Evolutionary conservation across 352 stramenopile species (phyloP).

Genomic region (Phytopythium sindhum): DNA sequence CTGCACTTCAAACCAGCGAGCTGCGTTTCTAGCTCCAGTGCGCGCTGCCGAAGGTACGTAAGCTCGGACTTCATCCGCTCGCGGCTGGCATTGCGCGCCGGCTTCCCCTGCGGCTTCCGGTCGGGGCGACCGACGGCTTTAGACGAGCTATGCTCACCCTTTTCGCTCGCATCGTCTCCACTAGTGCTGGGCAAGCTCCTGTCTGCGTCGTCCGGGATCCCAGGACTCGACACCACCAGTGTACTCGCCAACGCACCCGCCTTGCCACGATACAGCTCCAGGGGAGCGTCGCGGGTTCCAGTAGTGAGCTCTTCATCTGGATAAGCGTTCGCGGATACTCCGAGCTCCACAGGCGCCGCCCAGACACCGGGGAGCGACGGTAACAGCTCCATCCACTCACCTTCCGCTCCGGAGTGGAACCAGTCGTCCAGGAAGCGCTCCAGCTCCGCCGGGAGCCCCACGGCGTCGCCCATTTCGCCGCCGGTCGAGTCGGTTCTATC

Average conservation of each 20-base stretch:
- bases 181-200: background rate
- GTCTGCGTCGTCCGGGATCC: background rate
- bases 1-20: conserved; percentile 6
- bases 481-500: background rate
- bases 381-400: background rate
- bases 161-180: background rate
- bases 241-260: background rate
- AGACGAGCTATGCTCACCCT: background rate
- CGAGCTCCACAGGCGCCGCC: background rate
- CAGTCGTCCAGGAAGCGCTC: conserved; percentile 1
- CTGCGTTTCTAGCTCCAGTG: conserved; percentile 16
- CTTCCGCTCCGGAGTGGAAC: background rate
- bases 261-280: background rate
- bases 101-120: background rate
- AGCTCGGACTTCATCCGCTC: conserved; percentile 22
- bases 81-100: conserved; percentile 12
- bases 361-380: background rate
- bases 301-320: background rate
- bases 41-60: conserved; percentile 16
- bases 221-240: background rate
- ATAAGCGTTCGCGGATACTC: no score
- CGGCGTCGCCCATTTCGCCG: background rate
- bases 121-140: no score
- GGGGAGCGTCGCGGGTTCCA: background rate
- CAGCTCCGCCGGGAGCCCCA: background rate